Base-by-base conservation (phyloP, 176 grass and related monocot species). In the Carex scoparia region DNA sequence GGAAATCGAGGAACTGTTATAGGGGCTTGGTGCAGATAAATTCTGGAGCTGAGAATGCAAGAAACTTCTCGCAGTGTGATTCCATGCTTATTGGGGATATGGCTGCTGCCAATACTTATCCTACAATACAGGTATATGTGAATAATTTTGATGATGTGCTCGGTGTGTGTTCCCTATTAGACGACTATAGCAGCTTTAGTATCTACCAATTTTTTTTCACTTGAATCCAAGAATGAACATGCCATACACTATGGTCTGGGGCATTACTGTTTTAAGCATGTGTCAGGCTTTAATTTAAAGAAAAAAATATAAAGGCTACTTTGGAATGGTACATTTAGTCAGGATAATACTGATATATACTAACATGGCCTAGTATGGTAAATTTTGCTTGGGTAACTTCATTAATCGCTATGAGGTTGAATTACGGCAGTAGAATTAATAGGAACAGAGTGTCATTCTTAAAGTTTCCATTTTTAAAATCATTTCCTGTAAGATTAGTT, bases 71-170 rank as follows among this genome's bases (percentile, higher is more conserved):
- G 14, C 96, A 95, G 67, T 99, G 96, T 83, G 96, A 99, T 89
- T 99, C 96, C 16, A 94, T 99, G 93, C 86, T 99, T 79, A 99
- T 99, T 76, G 96, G 96, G 54, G 96, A 99, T 87, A 92, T 85
- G 23, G 96, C 96, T 62, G 91, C 91, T 69, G 96, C 96, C 11
- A 99, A 99, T 74, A 99, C 93, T 23, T 99, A 99, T 72, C 96
- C 96, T 40, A 95, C 92, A 8, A 95, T 99, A 78, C 91, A 95
- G 93, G 96, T 95, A 84, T 83, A 32, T 46, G 4, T 16, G 0
- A 70, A 18, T 42, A 71, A 71, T 44, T 71, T 44, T 69, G 7
- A 71, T 69, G 7, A 71, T 19, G 16, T 71, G 37, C 42, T 33
- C 1, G 65, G 37, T 71, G 3, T 13, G 7, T 71, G 3, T 44